Evolutionary conservation across 1,284 basidiomycete genomes (phyloP), one percentile per base, ranked within the genome.

Genomic region (Hymenochaete sp.): DNA sequence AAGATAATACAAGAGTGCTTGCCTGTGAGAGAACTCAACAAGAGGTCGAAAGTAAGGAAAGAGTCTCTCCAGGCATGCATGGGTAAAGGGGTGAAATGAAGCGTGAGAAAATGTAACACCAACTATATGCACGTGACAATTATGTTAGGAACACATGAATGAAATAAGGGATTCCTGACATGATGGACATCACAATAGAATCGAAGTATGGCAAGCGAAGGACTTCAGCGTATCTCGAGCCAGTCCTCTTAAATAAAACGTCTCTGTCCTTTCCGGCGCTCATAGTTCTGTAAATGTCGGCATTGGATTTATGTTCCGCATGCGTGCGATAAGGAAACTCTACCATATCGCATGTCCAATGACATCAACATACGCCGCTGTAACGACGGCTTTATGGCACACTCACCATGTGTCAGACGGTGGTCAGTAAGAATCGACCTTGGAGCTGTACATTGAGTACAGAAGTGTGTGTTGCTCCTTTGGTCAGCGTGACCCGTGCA

Each of bases 151-250:
- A n/a, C n/a, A n/a, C n/a, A n/a, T n/a, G n/a, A n/a, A n/a, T n/a
- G n/a, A n/a, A n/a, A n/a, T n/a, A n/a, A n/a, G n/a, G n/a, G n/a
- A n/a, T n/a, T n/a, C n/a, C n/a, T n/a, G n/a, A n/a, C n/a, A n/a
- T n/a, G n/a, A n/a, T n/a, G n/a, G n/a, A 14, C 48, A 51, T 50
- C 0, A 11, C 18, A n/a, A 45, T 18, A 1, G 53, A 26, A 42
- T 54, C 52, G 42, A 53, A 55, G 37, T 55, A 53, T 13, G 42
- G 33, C 14, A 53, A 26, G 1, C 50, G 19, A 10, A 39, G 18
- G 3, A 51, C 22, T 18, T 42, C 44, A 31, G 42, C 39, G 22
- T 43, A 51, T 6, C 47, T 25, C 6, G 38, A 32, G 2, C 47
- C 47, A 40, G 38, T 22, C 5, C 14, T n/a, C 28, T 38, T 31